These are phyloP conservation scores for Mortierella sp. DNA, from an alignment of 371 early-diverging fungal genomes.

Conservation along the genomic window DNA sequence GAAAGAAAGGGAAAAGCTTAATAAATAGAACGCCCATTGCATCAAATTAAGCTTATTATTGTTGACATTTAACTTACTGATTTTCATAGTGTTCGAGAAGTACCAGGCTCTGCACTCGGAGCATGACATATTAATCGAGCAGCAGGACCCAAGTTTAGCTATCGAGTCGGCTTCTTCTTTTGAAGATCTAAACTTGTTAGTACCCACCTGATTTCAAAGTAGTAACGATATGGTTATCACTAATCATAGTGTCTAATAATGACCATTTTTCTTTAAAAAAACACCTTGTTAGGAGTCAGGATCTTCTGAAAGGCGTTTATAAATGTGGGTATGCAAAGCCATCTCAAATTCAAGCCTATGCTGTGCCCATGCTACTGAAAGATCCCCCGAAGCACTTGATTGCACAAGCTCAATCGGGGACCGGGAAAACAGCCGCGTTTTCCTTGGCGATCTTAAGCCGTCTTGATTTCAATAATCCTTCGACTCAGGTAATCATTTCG, in stretches of 20 bases:
- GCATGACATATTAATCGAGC: constrained; percentile 77
- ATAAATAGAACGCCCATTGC: background rate
- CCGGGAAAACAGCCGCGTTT: constrained; percentile 98
- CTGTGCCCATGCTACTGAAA: constrained; percentile 88
- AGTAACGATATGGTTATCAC: no score
- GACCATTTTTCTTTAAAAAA: background rate
- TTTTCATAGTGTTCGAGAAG: background rate
- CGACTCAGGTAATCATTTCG: constrained; percentile 23
- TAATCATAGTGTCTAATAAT: background rate
- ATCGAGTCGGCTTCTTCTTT: constrained; percentile 79
- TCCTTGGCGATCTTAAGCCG: constrained; percentile 84
- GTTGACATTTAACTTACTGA: background rate
- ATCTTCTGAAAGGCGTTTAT: constrained; percentile 91
- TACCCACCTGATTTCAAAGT: background rate
- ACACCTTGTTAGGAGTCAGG: constrained; percentile 58
- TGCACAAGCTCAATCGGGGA: constrained; percentile 76
- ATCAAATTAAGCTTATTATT: background rate
- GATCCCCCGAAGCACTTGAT: constrained; percentile 73
- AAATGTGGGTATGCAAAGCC: constrained; percentile 90
- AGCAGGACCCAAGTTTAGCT: constrained; percentile 72
- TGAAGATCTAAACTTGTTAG: constrained; percentile 78
- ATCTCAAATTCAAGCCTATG: constrained; percentile 95
- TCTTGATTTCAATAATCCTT: constrained; percentile 62
- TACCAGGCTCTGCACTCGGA: background rate
- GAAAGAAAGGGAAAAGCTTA: background rate